phyloP scores from a whole-genome alignment of 495 filamentous ascomycete genomes.

The Articulospora tetracladia region DNA sequence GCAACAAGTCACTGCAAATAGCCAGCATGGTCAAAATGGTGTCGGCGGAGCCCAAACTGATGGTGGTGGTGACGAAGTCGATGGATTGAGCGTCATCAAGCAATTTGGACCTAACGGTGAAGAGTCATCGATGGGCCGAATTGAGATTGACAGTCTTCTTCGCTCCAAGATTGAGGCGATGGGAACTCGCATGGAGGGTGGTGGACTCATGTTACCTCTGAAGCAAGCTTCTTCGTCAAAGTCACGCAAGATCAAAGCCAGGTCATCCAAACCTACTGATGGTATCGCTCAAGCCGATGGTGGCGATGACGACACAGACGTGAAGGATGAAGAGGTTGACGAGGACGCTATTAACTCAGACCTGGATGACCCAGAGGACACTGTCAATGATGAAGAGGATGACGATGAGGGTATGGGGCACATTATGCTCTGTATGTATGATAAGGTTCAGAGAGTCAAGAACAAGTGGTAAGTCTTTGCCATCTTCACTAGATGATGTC shows the following conservation, averaged over 20 bases:
- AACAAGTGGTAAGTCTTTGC: constrained; percentile 79
- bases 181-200: constrained; percentile 68
- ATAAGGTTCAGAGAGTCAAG: constrained; percentile 98
- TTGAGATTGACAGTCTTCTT: constrained; percentile 57
- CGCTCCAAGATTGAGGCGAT: constrained; percentile 63
- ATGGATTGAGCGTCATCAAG: constrained; percentile 51
- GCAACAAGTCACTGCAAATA: constrained; percentile 6
- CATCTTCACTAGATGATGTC: neutral
- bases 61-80: constrained; percentile 57
- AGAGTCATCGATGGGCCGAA: constrained; percentile 41
- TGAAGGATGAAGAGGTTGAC: constrained; percentile 66
- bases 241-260: constrained; percentile 32
- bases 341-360: constrained; percentile 99
- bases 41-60: constrained; percentile 62
- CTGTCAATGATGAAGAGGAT: constrained; percentile 68
- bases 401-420: constrained; percentile 75
- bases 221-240: constrained; percentile 33
- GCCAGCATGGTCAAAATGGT: constrained; percentile 27
- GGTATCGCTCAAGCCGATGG: constrained; percentile 63
- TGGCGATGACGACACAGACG: constrained; percentile 41
- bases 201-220: constrained; percentile 75
- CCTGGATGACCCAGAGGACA: constrained; percentile 91
- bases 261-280: constrained; percentile 15
- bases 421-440: constrained; percentile 97
- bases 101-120: constrained; percentile 34